Base-by-base conservation (phyloP, 129 eudicot species). In the Arctium lappa region DNA sequence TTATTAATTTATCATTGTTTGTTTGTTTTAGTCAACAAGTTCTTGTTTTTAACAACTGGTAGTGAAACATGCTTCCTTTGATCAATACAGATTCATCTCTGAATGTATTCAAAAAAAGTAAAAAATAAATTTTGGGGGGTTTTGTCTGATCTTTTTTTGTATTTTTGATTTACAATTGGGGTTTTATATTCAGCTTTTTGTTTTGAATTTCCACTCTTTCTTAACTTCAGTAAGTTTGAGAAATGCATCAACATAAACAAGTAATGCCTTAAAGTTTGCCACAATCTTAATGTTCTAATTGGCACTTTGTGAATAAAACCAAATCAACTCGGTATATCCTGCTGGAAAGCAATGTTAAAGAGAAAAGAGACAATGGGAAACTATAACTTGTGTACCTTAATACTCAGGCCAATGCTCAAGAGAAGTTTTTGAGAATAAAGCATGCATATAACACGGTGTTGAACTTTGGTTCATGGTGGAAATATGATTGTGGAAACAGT, bases 341-440 rank as follows among this genome's bases (percentile, higher is more conserved):
- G 1, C 60, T 50, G 3, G 63, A 50, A 50, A 50, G 18, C 63
- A 12, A 77, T 42, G 68, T 13, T 80, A 56, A 2, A 63, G 70
- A 63, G 30, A 8, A 63, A 63, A 27, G 32, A 63, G 53, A 38
- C 15, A 22, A 37, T 0, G 65, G 40, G 32, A 22, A 46, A 76
- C 56, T 56, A 10, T 76, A 72, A 68, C 34, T 33, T 68, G 40
- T 70, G 39, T 72, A 12, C 15, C 39, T 81, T 84, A 85, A 78
- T 38, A 13, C 75, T 65, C 89, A 95, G 98, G 88, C 92, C 37
- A 87, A 89, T 78, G 97, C 99, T 75, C 92, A 91, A 75, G 98
- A 96, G 85, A 93, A 91, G 78, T 96, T 96, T 87, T 15, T 96
- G 97, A 91, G 95, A 85, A 96, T 96, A 76, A 96, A 96, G 82